A percentile compares a stretch with the other conserved stretches of the same genome.
Evolutionary conservation across 2,329 filamentous ascomycete species (phyloP).

Genomic region (Xylariaceae sp.): DNA sequence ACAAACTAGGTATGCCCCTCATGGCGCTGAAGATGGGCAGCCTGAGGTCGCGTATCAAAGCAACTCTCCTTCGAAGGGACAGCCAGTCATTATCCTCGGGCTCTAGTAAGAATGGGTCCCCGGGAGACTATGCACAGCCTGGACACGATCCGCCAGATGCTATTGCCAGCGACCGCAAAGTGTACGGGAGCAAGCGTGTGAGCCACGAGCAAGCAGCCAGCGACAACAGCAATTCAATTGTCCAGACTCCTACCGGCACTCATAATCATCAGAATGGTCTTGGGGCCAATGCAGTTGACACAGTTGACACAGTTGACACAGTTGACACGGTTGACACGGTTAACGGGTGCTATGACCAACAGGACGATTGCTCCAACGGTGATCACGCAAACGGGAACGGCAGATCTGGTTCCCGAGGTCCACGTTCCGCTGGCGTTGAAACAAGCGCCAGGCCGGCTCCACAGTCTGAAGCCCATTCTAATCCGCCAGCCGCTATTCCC

Average conservation of each 20-base stretch:
- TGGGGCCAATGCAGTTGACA: not conserved
- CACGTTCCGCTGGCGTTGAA: conserved; percentile 5
- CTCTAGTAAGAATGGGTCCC: conserved; percentile 29
- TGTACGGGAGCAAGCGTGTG: conserved; percentile 10
- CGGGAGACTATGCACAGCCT: conserved; percentile 25
- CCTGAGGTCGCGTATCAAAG: conserved; percentile 42
- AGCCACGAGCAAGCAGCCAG: conserved; percentile 7
- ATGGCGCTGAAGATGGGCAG: conserved; percentile 37
- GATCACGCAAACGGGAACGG: not conserved
- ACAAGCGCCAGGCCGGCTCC: conserved; percentile 13
- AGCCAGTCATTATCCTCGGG: conserved; percentile 36
- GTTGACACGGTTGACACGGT: not conserved
- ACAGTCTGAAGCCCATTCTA: conserved; percentile 4
- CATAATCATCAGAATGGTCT: not conserved
- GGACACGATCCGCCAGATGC: conserved; percentile 27
- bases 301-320: not conserved
- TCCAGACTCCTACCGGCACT: not conserved
- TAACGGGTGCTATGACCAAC: not conserved
- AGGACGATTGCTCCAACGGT: not conserved
- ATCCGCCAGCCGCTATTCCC: conserved; percentile 12
- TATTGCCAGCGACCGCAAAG: conserved; percentile 16
- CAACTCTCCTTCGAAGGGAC: conserved; percentile 41
- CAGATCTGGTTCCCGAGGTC: not conserved
- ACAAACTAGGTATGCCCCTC: conserved; percentile 1
- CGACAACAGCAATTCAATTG: not conserved